These are phyloP conservation scores for Malassezia sympodialis DNA, from an alignment of 1,284 basidiomycete genomes.

Conservation along the genomic window DNA sequence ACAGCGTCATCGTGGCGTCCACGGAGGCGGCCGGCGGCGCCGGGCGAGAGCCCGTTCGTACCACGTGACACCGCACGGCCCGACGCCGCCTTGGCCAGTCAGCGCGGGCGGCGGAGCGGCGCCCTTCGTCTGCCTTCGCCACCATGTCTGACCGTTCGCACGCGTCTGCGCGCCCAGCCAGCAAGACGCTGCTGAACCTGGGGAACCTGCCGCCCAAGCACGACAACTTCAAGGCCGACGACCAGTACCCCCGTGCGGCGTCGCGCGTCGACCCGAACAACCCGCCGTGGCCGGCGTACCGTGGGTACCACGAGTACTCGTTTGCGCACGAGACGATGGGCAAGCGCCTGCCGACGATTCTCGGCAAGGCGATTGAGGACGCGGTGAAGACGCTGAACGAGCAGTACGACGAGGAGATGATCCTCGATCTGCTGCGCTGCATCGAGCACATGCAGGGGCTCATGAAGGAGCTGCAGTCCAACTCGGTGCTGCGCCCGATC, in stretches of 20 bases:
- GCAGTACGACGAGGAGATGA: conserved; percentile 61
- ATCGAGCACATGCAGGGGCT: conserved; percentile 56
- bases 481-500: conserved; percentile 57
- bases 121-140: background rate
- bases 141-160: conserved; percentile 34
- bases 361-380: conserved; percentile 93
- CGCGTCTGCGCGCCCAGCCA: conserved; percentile 41
- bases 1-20: conserved; percentile 35
- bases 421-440: conserved; percentile 75
- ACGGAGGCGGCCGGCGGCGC: background rate
- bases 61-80: background rate
- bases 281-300: conserved; percentile 77
- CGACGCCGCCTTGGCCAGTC: too few relatives aligned
- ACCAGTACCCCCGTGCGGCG: conserved; percentile 9
- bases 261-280: conserved; percentile 64
- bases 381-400: conserved; percentile 79
- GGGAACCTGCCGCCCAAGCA: conserved; percentile 47
- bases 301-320: conserved; percentile 90
- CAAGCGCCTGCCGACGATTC: conserved; percentile 80
- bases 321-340: conserved; percentile 78
- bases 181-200: conserved; percentile 45
- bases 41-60: background rate
- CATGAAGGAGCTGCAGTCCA: conserved; percentile 50
- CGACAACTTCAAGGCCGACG: conserved; percentile 28
- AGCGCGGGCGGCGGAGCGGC: background rate